A percentile compares a stretch with the other conserved stretches of the same genome.
These are phyloP conservation scores for Naegleria lovaniensis DNA, from an alignment of 208 protist species.

Conservation along the genomic window DNA sequence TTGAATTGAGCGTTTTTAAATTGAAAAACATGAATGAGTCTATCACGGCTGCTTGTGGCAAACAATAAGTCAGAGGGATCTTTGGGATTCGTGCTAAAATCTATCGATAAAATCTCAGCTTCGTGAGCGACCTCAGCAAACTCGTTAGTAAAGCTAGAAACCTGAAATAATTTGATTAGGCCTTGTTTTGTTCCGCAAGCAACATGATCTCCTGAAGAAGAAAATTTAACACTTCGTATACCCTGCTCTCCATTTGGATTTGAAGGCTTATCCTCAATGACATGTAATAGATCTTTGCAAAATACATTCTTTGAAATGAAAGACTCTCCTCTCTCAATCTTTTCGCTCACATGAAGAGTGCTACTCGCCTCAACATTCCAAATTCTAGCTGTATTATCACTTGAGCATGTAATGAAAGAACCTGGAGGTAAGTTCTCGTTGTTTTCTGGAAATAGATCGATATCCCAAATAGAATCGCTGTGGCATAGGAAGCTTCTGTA, in stretches of 20 bases:
- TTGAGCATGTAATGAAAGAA: conserved; percentile 35
- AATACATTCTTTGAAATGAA: conserved; percentile 19
- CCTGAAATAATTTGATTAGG: conserved; percentile 10
- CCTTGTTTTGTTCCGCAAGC: conserved; percentile 36
- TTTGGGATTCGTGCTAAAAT: conserved; percentile 27
- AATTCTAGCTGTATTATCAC: conserved; percentile 38
- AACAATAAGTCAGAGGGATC: neutral
- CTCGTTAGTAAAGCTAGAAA: neutral
- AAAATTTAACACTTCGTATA: conserved; percentile 35
- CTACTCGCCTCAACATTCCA: conserved; percentile 33
- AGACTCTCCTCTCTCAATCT: conserved; percentile 1
- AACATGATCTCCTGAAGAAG: conserved; percentile 23
- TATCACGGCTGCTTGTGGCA: conserved; percentile 29
- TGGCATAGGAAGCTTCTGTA: conserved; percentile 28
- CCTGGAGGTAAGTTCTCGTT: conserved; percentile 6
- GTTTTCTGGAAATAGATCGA: conserved; percentile 31
- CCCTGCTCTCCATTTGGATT: conserved; percentile 9
- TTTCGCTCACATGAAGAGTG: neutral
- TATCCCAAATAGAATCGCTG: conserved; percentile 38
- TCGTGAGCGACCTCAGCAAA: conserved; percentile 27
- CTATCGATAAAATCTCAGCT: conserved; percentile 33
- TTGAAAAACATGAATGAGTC: conserved; percentile 34
- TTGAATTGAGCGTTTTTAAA: neutral
- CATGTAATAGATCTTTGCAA: conserved; percentile 24
- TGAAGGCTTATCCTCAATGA: neutral